Percentiles rank a stretch among this genome's conserved stretches.
phyloP scores from a whole-genome alignment of 1,284 basidiomycete genomes.

The Pascua guehoae region DNA sequence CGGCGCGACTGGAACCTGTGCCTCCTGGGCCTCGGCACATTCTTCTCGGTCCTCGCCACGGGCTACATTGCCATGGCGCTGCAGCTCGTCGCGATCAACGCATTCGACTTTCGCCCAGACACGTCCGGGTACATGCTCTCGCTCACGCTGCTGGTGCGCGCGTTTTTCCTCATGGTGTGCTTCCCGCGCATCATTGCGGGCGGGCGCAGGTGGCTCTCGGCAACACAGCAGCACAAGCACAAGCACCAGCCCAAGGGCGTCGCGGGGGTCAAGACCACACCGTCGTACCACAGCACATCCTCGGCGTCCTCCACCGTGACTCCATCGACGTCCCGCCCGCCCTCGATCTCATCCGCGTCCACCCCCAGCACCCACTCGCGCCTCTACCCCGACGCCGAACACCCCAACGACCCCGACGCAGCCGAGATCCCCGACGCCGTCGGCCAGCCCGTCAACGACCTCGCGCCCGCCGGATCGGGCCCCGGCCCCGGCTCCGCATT shows the following conservation, averaged over 20 bases:
- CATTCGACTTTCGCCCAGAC: slow-evolving; percentile 37
- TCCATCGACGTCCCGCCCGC: too few species aligned
- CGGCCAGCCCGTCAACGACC: slow-evolving; percentile 12
- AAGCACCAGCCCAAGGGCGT: background rate
- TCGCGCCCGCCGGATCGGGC: slow-evolving; percentile 19
- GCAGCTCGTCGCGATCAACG: slow-evolving; percentile 42
- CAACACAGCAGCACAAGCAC: background rate
- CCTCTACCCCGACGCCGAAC: slow-evolving; percentile 9
- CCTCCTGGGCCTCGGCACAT: slow-evolving; percentile 39
- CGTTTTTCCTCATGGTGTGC: slow-evolving; percentile 40
- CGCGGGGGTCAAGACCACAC: background rate
- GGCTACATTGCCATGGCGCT: slow-evolving; percentile 43
- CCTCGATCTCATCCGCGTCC: background rate
- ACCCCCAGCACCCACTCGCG: too few species aligned
- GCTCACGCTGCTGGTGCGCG: slow-evolving; percentile 33
- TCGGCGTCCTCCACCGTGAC: too few species aligned
- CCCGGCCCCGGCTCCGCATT: slow-evolving; percentile 32
- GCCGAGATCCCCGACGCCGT: slow-evolving; percentile 25
- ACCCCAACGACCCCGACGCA: slow-evolving; percentile 21
- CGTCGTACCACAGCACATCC: too few species aligned
- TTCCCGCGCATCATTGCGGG: slow-evolving; percentile 42
- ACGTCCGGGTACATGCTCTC: slow-evolving; percentile 37
- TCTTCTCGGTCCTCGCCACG: slow-evolving; percentile 44
- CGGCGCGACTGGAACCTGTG: slow-evolving; percentile 37
- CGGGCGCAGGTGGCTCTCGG: slow-evolving; percentile 23